These are phyloP conservation scores for Inonotus obliquus DNA, from an alignment of 1,284 basidiomycete genomes.

Conservation along the genomic window DNA sequence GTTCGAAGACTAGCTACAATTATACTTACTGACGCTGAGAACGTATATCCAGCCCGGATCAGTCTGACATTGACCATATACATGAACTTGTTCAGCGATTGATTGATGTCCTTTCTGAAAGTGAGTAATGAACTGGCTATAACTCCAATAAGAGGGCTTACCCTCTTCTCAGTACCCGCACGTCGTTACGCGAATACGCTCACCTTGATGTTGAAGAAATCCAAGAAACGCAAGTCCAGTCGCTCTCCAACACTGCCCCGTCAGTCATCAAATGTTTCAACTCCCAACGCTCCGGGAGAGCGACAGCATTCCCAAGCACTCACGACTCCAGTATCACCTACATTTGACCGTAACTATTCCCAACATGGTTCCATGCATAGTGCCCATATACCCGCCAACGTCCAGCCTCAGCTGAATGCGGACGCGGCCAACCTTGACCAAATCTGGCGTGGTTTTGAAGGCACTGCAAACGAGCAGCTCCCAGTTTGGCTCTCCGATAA, in stretches of 20 bases:
- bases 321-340: slow-evolving; percentile 30
- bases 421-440: slow-evolving; percentile 56
- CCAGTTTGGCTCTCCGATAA: slow-evolving; percentile 81
- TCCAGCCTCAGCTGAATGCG: slow-evolving; percentile 29
- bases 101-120: slow-evolving; percentile 67
- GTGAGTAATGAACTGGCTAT: slow-evolving; percentile 36
- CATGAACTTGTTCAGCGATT: slow-evolving; percentile 76
- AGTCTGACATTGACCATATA: slow-evolving; percentile 75
- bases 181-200: slow-evolving; percentile 86
- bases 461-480: slow-evolving; percentile 64
- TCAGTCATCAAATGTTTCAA: slow-evolving; percentile 13
- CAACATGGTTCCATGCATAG: slow-evolving; percentile 39
- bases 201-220: slow-evolving; percentile 81
- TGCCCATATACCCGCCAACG: slow-evolving; percentile 29
- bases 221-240: slow-evolving; percentile 50
- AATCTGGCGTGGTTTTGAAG: slow-evolving; percentile 71
- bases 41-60: slow-evolving; percentile 58
- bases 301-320: slow-evolving; percentile 28
- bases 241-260: slow-evolving; percentile 55
- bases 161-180: slow-evolving; percentile 63
- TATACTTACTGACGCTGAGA: no score
- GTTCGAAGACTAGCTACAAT: slow-evolving; percentile 26
- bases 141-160: no score
- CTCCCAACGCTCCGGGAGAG: slow-evolving; percentile 27
- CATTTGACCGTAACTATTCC: slow-evolving; percentile 39